Base-by-base conservation (phyloP, 192 early-diverging fungal species). In the Rhizoclosmatium globosum region DNA sequence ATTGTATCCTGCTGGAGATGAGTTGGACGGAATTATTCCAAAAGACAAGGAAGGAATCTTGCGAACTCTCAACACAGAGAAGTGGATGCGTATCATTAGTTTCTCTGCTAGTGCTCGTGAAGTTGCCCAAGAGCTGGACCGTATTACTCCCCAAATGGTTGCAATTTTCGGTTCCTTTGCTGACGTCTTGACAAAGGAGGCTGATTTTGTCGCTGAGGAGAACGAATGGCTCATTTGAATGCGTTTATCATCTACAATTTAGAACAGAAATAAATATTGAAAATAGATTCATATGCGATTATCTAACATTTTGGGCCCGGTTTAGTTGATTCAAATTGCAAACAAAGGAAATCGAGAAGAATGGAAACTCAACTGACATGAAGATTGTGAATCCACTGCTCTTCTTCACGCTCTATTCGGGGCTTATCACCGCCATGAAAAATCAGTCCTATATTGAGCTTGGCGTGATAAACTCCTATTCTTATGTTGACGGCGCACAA, bases 1-100 rank as follows among this genome's bases (percentile, higher is more conserved):
- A 21, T n/a, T 21, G 42, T 19, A 7, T 42, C 6, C 9, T 56
- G 53, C 53, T 15, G 11, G 19, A n/a, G 71, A 72, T 42, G n/a
- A 47, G 50, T 41, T 72, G 17, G 71, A 72, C n/a, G 71, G 71
- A n/a, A 56, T 72, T 23, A 72, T 72, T 47, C 71, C 71, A 21
- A 7, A 17, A n/a, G 56, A 58, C 39, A 72, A 59, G 42, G 42
- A 23, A 4, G 39, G 56, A 42, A 58, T 58, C 2, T 42, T 72
- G 71, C 50, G 58, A 21, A 48, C 71, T 11, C 21, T 72, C 21
- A 72, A 56, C 47, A 58, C 44, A 17, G 71, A 72, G 31, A 72
- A 72, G 41, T 72, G 71, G 71, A 58, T 72, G 71, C 17, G 56
- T 13, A 39, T 72, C 11, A 58, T 72, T 31, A 58, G 71, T 21